Conservation (phyloP, 495 filamentous ascomycete genomes). For the Podospora appendiculata region DNA sequence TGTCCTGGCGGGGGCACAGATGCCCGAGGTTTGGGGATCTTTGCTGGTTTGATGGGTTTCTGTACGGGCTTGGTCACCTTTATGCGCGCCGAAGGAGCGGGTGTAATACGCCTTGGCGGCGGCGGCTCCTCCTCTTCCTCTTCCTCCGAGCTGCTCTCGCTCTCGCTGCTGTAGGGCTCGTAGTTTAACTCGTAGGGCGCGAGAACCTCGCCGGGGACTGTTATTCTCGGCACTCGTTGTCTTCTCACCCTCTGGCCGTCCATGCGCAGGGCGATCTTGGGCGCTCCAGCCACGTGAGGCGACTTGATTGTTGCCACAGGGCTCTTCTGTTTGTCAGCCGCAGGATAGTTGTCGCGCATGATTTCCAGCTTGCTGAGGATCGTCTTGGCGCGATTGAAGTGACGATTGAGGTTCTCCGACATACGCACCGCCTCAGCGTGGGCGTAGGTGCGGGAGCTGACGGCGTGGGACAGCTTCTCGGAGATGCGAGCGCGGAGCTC, state of each 20-base stretch:
- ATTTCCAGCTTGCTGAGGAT: slow-evolving; percentile 78
- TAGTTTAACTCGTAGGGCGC: slow-evolving; percentile 50
- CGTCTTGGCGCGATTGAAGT: slow-evolving; percentile 64
- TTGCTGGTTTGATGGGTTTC: slow-evolving; percentile 29
- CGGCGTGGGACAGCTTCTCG: slow-evolving; percentile 59
- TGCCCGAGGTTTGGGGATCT: slow-evolving; percentile 23
- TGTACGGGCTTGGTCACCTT: slow-evolving; percentile 26
- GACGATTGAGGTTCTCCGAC: slow-evolving; percentile 66
- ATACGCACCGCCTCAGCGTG: slow-evolving; percentile 79
- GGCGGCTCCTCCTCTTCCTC: slow-evolving; percentile 25
- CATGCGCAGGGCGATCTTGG: slow-evolving; percentile 57
- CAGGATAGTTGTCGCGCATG: slow-evolving; percentile 51
- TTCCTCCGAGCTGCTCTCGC: slow-evolving; percentile 33
- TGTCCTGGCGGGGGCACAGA: slow-evolving; percentile 47
- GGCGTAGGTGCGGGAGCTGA: slow-evolving; percentile 67
- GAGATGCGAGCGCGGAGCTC: slow-evolving; percentile 71
- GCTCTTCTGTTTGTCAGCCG: slow-evolving; percentile 45
- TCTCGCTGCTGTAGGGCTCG: slow-evolving; percentile 37
- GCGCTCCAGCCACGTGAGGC: slow-evolving; percentile 49
- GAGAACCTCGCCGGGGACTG: slow-evolving; percentile 50
- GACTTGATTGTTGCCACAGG: slow-evolving; percentile 37
- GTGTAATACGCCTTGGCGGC: slow-evolving; percentile 21
- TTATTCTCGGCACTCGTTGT: slow-evolving; percentile 39
- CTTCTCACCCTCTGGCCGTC: slow-evolving; percentile 44
- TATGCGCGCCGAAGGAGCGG: slow-evolving; percentile 30